Base-by-base conservation (phyloP, 2,329 filamentous ascomycete genomes). In the Fusarium decemcellulare region DNA sequence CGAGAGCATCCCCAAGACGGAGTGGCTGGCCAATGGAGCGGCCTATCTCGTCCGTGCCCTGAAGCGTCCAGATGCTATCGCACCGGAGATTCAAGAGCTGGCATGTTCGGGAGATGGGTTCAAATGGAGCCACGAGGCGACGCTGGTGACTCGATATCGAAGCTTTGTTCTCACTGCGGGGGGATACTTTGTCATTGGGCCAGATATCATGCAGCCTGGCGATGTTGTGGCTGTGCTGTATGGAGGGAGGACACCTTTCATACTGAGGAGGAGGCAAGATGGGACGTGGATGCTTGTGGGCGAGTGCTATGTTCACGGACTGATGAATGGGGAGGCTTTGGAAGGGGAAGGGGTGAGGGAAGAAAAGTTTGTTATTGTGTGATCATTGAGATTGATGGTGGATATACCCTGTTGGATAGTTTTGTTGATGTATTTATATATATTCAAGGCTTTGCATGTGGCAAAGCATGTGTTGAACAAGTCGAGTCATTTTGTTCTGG, bases 251-350 rank as follows among this genome's bases (percentile, higher is more conserved):
- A 76, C 76, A 2, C 79, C 79, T 8, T 80, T 78, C 27, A 51
- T 79, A 30, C 59, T 81, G 6, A 70, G 79, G 10, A 66, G 37
- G 48, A 50, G 47, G 29, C 52, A 52, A 0, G 61, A 52, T 0
- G 65, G 47, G 1, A 63, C 62, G 4, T 80, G 77, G 76, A 61
- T 56, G 14, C 55, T 81, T 18, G 58, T 81, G 12, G 78, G 79
- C 2, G 79, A 81, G 62, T 81, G 79, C 37, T 81, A 81, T 60
- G 75, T 79, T 4, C 78, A 80, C 59, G 79, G 79, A 2, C 57
- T 81, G 51, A 81, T 81, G 80, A 67, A 76, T 34, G 78, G 78
- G 2, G 78, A 81, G 63, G 75, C 69, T 4, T 64, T 79, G 59
- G 56, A 66, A 14, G 57, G 63, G 8, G 65, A 73, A 7, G 70